Evolutionary conservation across 2,329 filamentous ascomycete genomes (phyloP), one percentile per base, ranked within the genome.

Genomic region (Davidsoniella virescens): DNA sequence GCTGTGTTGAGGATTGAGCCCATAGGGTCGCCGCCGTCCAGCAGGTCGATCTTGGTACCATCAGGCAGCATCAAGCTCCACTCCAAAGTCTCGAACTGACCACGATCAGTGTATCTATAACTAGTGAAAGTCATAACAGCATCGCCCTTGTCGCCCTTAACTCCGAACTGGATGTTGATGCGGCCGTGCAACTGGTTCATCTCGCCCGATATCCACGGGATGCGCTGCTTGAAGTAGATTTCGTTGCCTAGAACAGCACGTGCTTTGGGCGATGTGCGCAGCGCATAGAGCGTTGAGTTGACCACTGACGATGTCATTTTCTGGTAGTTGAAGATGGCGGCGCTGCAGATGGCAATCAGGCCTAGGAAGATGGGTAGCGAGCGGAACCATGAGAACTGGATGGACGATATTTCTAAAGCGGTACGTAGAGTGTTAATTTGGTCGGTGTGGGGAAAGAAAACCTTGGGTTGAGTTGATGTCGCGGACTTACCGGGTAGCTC

Each of bases 251-350:
- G 75, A 43, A 82, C 68, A 52, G 79, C 80, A 60, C 88, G 79
- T 43, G 87, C 92, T 53, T 71, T 67, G 2, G 76, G 68, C 52
- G 82, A 87, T 2, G 85, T 93, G 56, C 92, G 84, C 55, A 98
- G 75, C 1, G 90, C 84, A 71, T 96, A 98, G 25, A 98, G 76
- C 4, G 87, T 92, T 50, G 84, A 86, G 50, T 79, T 79, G n/a
- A 95, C 84, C 26, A 90, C 76, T 50, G 84, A 84, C 23, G 80
- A 87, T n/a, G 84, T 87, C 52, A 81, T 78, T 65, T 95, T 95
- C 65, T 98, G 90, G 76, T 98, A 96, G 75, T 98, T 98, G 82
- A 98, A 96, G 65, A 98, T 95, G 57, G 83, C 86, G 54, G 93
- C 69, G 56, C 81, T 80, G 57, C 81, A 82, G 50, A 73, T 71